Evolutionary conservation across 164 flowering plant species (phyloP).

Genomic region (Chloranthus sessilifolius): DNA sequence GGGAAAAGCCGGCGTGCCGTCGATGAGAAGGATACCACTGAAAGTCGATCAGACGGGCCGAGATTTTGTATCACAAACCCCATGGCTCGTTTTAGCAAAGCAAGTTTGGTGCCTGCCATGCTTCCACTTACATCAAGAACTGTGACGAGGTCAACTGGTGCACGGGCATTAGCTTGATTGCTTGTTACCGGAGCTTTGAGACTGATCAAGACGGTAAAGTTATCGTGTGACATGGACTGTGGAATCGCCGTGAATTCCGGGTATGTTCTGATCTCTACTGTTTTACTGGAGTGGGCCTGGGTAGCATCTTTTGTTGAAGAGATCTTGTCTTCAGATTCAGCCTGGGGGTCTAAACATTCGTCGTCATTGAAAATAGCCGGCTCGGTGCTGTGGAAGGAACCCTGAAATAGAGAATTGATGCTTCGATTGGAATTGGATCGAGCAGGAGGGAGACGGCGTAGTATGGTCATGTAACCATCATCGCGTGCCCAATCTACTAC

Average conservation of each 20-base stretch:
- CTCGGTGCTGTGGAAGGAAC: slow-evolving; percentile 45
- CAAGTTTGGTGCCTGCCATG: slow-evolving; percentile 96
- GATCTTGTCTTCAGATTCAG: slow-evolving; percentile 12
- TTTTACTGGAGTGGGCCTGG: slow-evolving; percentile 3
- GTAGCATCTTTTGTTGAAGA: slow-evolving; percentile 3
- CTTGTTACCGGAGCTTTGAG: slow-evolving; percentile 67
- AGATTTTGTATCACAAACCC: slow-evolving; percentile 89
- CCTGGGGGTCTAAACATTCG: slow-evolving; percentile 41
- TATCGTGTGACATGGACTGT: slow-evolving; percentile 33
- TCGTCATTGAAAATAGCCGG: slow-evolving; percentile 71
- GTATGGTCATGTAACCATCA: slow-evolving; percentile 41
- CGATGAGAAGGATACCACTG: slow-evolving; percentile 92
- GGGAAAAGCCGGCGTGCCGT: slow-evolving; percentile 84
- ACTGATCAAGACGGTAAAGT: slow-evolving; percentile 61
- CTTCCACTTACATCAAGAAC: slow-evolving; percentile 99
- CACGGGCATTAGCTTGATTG: slow-evolving; percentile 39
- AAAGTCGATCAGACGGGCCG: slow-evolving; percentile 78
- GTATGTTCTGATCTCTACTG: slow-evolving; percentile 52
- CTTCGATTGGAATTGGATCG: slow-evolving; percentile 34
- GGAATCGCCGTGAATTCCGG: slow-evolving; percentile 73
- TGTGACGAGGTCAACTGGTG: slow-evolving; percentile 88
- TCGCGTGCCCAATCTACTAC: slow-evolving; percentile 40
- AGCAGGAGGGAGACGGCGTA: slow-evolving; percentile 46
- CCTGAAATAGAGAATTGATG: slow-evolving; percentile 24
- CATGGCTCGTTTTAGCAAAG: slow-evolving; percentile 89